These are phyloP conservation scores for Forsythia viridissima DNA, from an alignment of 257 asterid species.

Conservation along the genomic window DNA sequence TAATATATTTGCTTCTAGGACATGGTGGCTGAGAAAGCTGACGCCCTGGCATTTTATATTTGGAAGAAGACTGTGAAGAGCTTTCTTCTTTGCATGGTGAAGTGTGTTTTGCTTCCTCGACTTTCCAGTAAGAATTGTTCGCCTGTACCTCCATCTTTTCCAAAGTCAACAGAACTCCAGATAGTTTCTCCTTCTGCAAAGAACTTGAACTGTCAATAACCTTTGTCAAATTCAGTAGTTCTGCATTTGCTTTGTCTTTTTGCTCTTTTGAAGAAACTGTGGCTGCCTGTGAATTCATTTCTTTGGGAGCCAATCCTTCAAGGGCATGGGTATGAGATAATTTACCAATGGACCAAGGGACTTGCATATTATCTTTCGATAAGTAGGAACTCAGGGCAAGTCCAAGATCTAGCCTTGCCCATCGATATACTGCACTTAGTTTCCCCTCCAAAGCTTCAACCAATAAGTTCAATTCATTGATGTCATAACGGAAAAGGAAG, in stretches of 20 bases:
- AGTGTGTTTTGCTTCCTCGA: conserved; percentile 32
- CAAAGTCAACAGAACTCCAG: too few species aligned
- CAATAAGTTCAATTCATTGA: conserved; percentile 73
- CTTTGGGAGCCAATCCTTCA: conserved; percentile 44
- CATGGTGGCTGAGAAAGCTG: conserved; percentile 31
- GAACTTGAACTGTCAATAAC: too few species aligned
- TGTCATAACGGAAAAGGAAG: conserved; percentile 87
- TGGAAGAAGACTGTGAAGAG: conserved; percentile 31
- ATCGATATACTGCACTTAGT: conserved; percentile 89
- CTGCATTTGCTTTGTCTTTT: conserved; percentile 42
- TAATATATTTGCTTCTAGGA: conserved; percentile 43
- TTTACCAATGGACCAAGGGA: conserved; percentile 43
- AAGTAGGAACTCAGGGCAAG: conserved; percentile 82
- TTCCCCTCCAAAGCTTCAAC: conserved; percentile 99
- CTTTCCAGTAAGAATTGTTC: conserved; percentile 34
- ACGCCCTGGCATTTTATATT: conserved; percentile 24
- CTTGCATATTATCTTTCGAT: conserved; percentile 58
- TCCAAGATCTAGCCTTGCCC: conserved; percentile 97
- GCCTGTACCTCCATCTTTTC: background rate
- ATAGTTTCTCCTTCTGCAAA: too few species aligned
- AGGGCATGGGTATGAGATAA: conserved; percentile 29
- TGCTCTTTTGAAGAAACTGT: conserved; percentile 38
- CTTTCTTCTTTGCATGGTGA: conserved; percentile 37
- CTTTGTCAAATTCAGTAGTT: conserved; percentile 11
- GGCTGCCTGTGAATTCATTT: conserved; percentile 30